Evolutionary conservation across 2,329 filamentous ascomycete species (phyloP).

Genomic region (Penicillium sp.): DNA sequence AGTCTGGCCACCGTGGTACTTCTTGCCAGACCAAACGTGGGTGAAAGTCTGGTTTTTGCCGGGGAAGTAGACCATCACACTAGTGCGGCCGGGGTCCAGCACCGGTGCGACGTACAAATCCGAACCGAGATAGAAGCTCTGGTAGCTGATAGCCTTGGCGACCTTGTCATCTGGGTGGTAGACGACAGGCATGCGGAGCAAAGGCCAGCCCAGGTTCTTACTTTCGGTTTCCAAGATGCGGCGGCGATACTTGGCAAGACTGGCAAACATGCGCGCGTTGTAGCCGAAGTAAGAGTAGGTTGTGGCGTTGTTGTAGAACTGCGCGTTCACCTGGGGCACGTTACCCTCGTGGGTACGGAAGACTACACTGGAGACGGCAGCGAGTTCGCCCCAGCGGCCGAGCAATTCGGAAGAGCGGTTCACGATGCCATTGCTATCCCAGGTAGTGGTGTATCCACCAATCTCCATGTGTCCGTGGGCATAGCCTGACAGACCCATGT

Average conservation of each 20-base stretch:
- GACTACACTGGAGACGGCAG: slow-evolving; percentile 27
- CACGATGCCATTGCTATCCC: slow-evolving; percentile 22
- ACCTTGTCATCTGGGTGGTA: slow-evolving; percentile 16
- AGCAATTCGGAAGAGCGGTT: slow-evolving; percentile 31
- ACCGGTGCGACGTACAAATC: slow-evolving; percentile 21
- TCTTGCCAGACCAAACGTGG: slow-evolving; percentile 16
- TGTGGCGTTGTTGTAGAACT: slow-evolving; percentile 31
- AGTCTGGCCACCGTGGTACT: slow-evolving; percentile 14
- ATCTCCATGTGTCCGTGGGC: slow-evolving; percentile 31
- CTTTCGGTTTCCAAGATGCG: slow-evolving; percentile 23
- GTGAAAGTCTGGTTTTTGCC: slow-evolving; percentile 13
- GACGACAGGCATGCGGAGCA: slow-evolving; percentile 21
- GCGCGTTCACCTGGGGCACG: slow-evolving; percentile 30
- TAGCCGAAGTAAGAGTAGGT: slow-evolving; percentile 31
- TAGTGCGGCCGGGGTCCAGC: slow-evolving; percentile 12
- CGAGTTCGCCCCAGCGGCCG: slow-evolving; percentile 33
- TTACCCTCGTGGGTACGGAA: slow-evolving; percentile 35
- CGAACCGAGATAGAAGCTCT: slow-evolving; percentile 19
- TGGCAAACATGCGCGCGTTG: slow-evolving; percentile 31
- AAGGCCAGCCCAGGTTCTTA: slow-evolving; percentile 16
- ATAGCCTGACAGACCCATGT: slow-evolving; percentile 33
- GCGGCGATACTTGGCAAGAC: slow-evolving; percentile 27
- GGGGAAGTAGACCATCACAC: slow-evolving; percentile 17
- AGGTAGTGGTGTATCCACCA: slow-evolving; percentile 31
- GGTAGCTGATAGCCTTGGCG: slow-evolving; percentile 18